Base-by-base conservation (phyloP, 2,329 filamentous ascomycete genomes). In the Beauveria scarabaeidicola region DNA sequence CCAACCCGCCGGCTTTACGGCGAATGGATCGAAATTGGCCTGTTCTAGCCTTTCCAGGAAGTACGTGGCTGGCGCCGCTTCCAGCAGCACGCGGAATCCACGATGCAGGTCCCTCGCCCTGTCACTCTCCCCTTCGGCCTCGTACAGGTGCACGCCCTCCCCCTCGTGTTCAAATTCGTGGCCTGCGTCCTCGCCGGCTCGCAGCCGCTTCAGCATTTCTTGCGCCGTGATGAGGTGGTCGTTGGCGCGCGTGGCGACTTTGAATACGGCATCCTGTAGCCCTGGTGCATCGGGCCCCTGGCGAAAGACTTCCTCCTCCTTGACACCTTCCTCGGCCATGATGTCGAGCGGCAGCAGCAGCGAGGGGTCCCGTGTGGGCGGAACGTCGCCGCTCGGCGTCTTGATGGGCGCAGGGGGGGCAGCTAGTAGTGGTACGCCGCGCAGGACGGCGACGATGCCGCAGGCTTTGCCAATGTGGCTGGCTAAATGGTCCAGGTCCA, bases 391-490 rank as follows among this genome's bases (percentile, higher is more conserved):
- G 0, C 67, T 66, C 0, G 78, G 77, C 0, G 75, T 76, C 25
- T 73, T 73, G 3, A 79, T 70, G 3, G 77, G 70, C 21, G 82
- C 77, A 3, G 84, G 80, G 0, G 84, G 79, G 48, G 93, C 90
- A 0, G 92, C 92, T n/a, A 97, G 80, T 3, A 97, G 73, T 0
- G 94, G 92, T 11, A 97, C 79, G 0, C 94, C 93, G 44, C 93
- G 82, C n/a, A 99, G 77, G 0, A 96, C 83, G 1, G 93, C 88
- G 2, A 86, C 81, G 58, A 99, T 97, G 9, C 94, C 94, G 52
- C 86, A 88, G 0, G 94, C 92, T 70, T 99, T 99, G 56, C 94
- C 94, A 61, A 97, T 89, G 72, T 99, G 94, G 58, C 90, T 95
- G 9, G 93, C 93, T 19, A 99, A 79, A 74, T 99, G 94, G 68